phyloP scores from a whole-genome alignment of 805 yeast genomes.

The Wickerhamiella parazyma region DNA sequence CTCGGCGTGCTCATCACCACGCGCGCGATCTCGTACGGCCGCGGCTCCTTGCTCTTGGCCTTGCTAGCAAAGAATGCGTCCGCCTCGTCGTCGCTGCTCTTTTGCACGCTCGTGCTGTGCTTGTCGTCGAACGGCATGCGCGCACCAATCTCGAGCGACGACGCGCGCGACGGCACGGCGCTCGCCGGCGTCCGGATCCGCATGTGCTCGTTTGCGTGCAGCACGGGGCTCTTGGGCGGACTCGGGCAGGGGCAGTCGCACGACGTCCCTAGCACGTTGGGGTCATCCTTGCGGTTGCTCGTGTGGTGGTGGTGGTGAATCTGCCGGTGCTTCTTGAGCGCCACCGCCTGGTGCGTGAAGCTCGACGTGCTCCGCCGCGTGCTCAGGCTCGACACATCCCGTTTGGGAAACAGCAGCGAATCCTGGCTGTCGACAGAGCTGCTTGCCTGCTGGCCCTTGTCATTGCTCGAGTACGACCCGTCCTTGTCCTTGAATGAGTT shows the following conservation, averaged over 20 bases:
- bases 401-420: conserved; percentile 10
- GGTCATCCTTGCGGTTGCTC: conserved; percentile 10
- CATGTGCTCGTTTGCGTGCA: conserved; percentile 21
- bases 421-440: conserved; percentile 6
- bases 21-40: conserved; percentile 12
- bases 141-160: conserved; percentile 24
- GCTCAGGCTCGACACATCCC: conserved; percentile 3
- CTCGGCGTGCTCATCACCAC: conserved; percentile 11
- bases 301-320: conserved; percentile 8
- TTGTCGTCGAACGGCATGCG: conserved; percentile 18
- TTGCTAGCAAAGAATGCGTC: conserved; percentile 8
- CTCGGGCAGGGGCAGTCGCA: conserved; percentile 21
- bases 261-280: conserved; percentile 18
- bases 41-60: conserved; percentile 8
- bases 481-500: neutral
- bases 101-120: conserved; percentile 1
- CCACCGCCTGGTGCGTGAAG: conserved; percentile 11
- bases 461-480: neutral
- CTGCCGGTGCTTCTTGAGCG: conserved; percentile 8
- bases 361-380: conserved; percentile 6
- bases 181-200: conserved; percentile 26
- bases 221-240: conserved; percentile 16
- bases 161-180: conserved; percentile 18
- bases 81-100: conserved; percentile 7
- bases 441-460: neutral